Evolutionary conservation across 805 yeast genomes (phyloP).

Genomic region (Priceomyces castillae): DNA sequence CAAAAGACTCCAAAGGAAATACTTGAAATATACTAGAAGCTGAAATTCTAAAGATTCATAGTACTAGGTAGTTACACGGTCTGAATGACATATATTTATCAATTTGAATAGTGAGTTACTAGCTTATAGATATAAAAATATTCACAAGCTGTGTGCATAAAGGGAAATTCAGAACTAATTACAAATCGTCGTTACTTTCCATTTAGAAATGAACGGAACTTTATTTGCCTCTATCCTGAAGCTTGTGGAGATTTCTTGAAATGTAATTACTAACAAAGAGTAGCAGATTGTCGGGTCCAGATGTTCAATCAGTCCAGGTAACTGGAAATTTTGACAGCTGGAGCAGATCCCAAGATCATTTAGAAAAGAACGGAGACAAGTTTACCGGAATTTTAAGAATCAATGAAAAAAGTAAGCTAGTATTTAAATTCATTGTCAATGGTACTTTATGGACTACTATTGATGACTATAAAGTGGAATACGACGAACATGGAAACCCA

Average conservation of each 20-base stretch:
- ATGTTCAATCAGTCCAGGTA: conserved; percentile 25
- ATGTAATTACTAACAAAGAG: conserved; percentile 3
- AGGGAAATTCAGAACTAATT: too few species aligned
- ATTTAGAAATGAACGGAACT: too few species aligned
- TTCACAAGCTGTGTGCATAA: too few species aligned
- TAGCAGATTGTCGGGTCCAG: conserved; percentile 12
- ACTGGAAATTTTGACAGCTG: conserved; percentile 44
- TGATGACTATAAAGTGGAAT: conserved; percentile 20
- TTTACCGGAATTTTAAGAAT: conserved; percentile 23
- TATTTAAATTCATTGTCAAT: conserved; percentile 39
- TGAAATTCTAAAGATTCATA: background rate
- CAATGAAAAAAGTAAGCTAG: conserved; percentile 21
- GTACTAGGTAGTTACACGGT: background rate
- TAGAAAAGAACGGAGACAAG: conserved; percentile 12
- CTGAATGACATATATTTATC: conserved; percentile 4
- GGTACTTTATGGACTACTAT: conserved; percentile 30
- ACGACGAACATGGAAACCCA: conserved; percentile 34
- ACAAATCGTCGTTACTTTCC: too few species aligned
- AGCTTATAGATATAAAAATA: too few species aligned
- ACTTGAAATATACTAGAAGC: background rate
- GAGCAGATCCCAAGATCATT: conserved; percentile 24
- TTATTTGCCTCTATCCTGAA: too few species aligned
- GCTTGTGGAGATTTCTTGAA: too few species aligned
- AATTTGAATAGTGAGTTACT: conserved; percentile 1
- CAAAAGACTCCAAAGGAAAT: background rate